These are phyloP conservation scores for Ambrosiella cleistominuta DNA, from an alignment of 2,329 filamentous ascomycete genomes.

Conservation along the genomic window DNA sequence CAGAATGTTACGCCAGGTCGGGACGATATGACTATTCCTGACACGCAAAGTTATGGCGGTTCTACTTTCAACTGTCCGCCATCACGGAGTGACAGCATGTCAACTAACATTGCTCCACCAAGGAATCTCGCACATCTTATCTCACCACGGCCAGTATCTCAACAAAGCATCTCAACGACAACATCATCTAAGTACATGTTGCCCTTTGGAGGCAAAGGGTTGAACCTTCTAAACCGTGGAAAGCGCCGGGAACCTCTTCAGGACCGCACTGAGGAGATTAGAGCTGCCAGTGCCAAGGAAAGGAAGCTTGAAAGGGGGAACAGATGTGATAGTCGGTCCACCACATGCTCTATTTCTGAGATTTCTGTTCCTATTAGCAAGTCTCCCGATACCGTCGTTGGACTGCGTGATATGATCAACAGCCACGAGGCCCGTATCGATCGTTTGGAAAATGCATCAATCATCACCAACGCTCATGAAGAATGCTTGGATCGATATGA, in stretches of 20 bases:
- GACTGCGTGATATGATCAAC: constrained; percentile 34
- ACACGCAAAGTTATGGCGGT: constrained; percentile 36
- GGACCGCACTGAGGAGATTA: constrained; percentile 17
- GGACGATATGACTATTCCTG: constrained; percentile 28
- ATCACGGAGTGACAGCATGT: constrained; percentile 4
- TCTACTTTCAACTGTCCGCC: constrained; percentile 19
- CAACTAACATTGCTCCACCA: constrained; percentile 22
- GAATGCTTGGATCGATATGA: constrained; percentile 54
- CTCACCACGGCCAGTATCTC: constrained; percentile 31
- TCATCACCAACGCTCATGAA: constrained; percentile 43
- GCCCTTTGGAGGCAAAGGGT: constrained; percentile 38
- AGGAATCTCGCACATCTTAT: background rate
- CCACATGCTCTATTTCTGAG: constrained; percentile 15
- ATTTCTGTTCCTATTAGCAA: constrained; percentile 11
- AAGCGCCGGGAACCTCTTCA: constrained; percentile 20
- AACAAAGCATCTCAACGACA: constrained; percentile 35
- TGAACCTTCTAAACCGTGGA: constrained; percentile 32
- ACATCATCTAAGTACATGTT: constrained; percentile 32
- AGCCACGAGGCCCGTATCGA: constrained; percentile 49
- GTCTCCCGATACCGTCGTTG: constrained; percentile 24
- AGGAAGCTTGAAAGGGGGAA: background rate
- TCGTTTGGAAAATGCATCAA: constrained; percentile 50
- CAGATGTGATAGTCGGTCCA: constrained; percentile 12
- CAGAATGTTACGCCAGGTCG: background rate
- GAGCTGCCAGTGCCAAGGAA: background rate